Conservation (phyloP, 495 filamentous ascomycete genomes). For the Penicillium mononematosum region DNA sequence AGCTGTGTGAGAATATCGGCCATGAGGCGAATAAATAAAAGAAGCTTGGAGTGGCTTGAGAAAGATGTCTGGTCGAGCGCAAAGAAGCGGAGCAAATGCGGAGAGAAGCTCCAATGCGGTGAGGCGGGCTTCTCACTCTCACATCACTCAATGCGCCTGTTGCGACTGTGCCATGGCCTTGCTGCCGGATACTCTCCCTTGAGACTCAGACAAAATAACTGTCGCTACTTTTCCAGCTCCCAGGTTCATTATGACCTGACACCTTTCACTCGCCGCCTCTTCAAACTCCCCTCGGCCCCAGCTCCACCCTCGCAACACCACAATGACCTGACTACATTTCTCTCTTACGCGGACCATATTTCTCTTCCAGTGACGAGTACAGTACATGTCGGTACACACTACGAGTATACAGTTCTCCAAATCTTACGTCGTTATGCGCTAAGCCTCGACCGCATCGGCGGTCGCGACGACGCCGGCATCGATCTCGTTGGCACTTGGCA, state of each 20-base stretch:
- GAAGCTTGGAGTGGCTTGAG: neutral
- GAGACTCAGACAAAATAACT: neutral
- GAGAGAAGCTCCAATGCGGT: conserved; percentile 33
- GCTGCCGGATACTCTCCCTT: conserved; percentile 10
- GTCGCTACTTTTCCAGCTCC: conserved; percentile 22
- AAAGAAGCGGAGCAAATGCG: conserved; percentile 26
- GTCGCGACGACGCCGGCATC: conserved; percentile 72
- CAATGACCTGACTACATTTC: conserved; percentile 66
- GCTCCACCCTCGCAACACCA: conserved; percentile 56
- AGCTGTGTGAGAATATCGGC: conserved; percentile 89
- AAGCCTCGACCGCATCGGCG: conserved; percentile 68
- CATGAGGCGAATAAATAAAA: conserved; percentile 58
- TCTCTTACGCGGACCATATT: conserved; percentile 61
- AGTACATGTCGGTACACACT: conserved; percentile 51
- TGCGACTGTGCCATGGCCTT: conserved; percentile 20
- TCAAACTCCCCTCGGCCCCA: conserved; percentile 38
- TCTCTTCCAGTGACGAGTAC: conserved; percentile 38
- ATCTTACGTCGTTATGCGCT: conserved; percentile 64
- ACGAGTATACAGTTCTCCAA: conserved; percentile 72
- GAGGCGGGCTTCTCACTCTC: conserved; percentile 13
- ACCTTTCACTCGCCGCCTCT: conserved; percentile 43
- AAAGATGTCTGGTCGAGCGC: conserved; percentile 7
- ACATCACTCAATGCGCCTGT: conserved; percentile 25
- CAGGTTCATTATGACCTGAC: conserved; percentile 21
- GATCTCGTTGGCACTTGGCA: conserved; percentile 83